phyloP scores from a whole-genome alignment of 202 grass and related monocot species.

The Miscanthus sacchariflorus region DNA sequence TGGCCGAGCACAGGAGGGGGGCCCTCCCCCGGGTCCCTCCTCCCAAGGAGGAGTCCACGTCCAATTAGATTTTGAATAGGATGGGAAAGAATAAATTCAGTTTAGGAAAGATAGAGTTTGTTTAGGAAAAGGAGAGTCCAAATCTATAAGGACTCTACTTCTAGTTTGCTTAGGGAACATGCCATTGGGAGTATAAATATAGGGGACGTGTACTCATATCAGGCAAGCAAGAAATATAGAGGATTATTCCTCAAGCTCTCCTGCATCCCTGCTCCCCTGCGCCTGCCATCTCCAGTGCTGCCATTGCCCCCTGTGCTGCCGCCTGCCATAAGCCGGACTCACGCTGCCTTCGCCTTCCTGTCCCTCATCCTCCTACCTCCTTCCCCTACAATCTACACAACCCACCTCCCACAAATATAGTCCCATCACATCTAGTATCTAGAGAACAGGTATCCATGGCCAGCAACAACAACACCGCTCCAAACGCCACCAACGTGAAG shows the following conservation, averaged over 20 bases:
- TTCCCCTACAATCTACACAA: neutral
- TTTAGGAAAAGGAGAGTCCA: neutral
- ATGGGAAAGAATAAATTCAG: neutral
- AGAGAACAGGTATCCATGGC: too few species aligned
- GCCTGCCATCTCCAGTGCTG: neutral
- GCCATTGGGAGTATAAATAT: neutral
- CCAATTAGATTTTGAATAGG: neutral
- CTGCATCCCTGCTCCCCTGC: neutral
- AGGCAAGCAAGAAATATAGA: neutral
- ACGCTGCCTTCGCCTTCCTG: neutral
- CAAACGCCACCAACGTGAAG: too few species aligned
- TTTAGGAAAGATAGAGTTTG: neutral
- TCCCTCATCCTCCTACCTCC: neutral
- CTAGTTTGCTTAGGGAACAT: neutral
- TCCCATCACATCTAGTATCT: too few species aligned
- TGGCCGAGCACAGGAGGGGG: neutral
- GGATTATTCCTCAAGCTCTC: neutral
- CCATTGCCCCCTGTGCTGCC: neutral
- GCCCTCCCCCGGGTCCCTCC: too few species aligned
- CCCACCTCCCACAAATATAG: too few species aligned
- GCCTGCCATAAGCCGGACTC: too few species aligned
- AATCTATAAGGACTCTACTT: neutral
- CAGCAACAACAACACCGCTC: too few species aligned
- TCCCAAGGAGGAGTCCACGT: neutral
- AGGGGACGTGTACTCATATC: neutral